Conservation (phyloP, 345 rosid species). For the Lumnitzera racemosa region DNA sequence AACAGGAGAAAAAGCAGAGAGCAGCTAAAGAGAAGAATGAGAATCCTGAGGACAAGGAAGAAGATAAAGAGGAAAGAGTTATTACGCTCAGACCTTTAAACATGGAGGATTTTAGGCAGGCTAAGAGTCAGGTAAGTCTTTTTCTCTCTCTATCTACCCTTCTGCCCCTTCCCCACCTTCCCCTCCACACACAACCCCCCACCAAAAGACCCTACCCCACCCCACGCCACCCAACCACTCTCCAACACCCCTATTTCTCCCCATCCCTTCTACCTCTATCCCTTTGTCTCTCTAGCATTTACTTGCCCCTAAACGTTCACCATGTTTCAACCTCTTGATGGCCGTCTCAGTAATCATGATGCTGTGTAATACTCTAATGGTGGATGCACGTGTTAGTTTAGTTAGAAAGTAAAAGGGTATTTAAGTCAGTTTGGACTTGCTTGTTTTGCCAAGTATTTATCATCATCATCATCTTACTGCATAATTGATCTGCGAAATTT, state of each 20-base stretch:
- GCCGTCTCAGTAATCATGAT: not conserved
- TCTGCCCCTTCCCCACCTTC: no score
- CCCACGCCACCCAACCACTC: no score
- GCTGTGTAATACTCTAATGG: not conserved
- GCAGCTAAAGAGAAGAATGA: slow-evolving; percentile 15
- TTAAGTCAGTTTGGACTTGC: not conserved
- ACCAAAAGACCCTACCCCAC: no score
- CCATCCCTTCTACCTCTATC: no score
- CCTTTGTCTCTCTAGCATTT: no score
- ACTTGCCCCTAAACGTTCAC: no score
- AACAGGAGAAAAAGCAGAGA: slow-evolving; percentile 48
- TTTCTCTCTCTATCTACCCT: not conserved
- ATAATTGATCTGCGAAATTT: not conserved
- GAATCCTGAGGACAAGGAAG: slow-evolving; percentile 16
- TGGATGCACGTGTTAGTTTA: no score
- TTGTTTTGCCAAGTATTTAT: not conserved
- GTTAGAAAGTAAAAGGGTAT: not conserved
- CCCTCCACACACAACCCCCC: no score
- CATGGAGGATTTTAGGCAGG: slow-evolving; percentile 68
- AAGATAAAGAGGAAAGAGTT: slow-evolving; percentile 37
- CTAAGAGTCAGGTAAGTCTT: slow-evolving; percentile 64
- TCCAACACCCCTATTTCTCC: no score
- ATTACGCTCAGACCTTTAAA: slow-evolving; percentile 65
- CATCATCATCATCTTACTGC: not conserved
- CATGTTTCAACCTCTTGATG: not conserved